A percentile compares a stretch with the other conserved stretches of the same genome.
Conservation (phyloP, 2,329 filamentous ascomycete genomes). For the Ophiostoma montium region DNA sequence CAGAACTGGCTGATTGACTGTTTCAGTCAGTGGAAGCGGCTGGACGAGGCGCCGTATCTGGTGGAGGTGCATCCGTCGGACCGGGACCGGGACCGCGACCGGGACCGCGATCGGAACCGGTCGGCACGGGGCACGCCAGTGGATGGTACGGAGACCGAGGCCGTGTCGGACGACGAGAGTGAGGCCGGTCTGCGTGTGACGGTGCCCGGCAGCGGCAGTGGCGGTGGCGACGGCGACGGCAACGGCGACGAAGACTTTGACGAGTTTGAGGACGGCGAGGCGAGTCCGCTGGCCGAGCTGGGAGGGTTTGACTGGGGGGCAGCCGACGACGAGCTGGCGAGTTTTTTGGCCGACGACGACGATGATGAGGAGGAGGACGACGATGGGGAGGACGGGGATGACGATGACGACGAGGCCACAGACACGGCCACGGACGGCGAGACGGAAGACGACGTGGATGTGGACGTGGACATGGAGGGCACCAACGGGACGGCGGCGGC, state of each 20-base stretch:
- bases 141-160: constrained; percentile 17
- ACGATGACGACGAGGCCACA: constrained; percentile 17
- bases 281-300: constrained; percentile 40
- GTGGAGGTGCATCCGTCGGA: constrained; percentile 61
- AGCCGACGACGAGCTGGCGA: constrained; percentile 58
- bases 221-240: constrained; percentile 19
- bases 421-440: constrained; percentile 24
- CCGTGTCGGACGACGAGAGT: constrained; percentile 18
- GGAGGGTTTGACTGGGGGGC: constrained; percentile 47
- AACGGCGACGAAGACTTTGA: constrained; percentile 28
- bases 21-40: constrained; percentile 66
- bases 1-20: constrained; percentile 81
- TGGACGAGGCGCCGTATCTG: constrained; percentile 69
- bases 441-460: constrained; percentile 21
- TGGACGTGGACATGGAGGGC: constrained; percentile 16
- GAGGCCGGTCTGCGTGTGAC: constrained; percentile 13
- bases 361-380: constrained; percentile 32
- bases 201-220: constrained; percentile 17
- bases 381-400: constrained; percentile 15
- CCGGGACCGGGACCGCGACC: constrained; percentile 22
- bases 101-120: constrained; percentile 15
- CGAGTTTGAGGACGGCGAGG: constrained; percentile 31
- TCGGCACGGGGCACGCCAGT: constrained; percentile 11
- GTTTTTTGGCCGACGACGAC: constrained; percentile 49
- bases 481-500: constrained; percentile 4